phyloP scores from a whole-genome alignment of 257 asterid genomes.

The Scutellaria galericulata region DNA sequence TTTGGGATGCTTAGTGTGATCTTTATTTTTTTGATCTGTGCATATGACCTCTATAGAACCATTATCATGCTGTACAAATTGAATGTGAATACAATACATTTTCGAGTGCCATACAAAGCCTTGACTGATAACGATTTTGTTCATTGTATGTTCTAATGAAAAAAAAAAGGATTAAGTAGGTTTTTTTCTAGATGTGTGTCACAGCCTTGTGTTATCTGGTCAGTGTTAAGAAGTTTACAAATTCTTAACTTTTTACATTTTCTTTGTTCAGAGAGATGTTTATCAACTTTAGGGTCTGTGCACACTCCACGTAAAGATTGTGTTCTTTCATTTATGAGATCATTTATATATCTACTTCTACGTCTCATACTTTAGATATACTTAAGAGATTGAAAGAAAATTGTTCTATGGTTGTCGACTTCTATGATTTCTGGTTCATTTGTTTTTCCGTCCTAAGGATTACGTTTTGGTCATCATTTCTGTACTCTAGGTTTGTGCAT shows the following conservation, averaged over 20 bases:
- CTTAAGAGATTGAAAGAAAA: constrained; percentile 43
- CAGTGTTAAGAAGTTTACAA: neutral
- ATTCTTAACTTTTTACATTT: neutral
- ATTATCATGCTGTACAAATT: constrained; percentile 12
- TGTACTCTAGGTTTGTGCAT: constrained; percentile 43
- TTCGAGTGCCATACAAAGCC: neutral
- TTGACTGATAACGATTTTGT: neutral
- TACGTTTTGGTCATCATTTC: neutral
- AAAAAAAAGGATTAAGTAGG: neutral
- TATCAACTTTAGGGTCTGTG: too few relatives aligned
- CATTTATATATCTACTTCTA: constrained; percentile 30
- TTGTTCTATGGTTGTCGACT: constrained; percentile 33
- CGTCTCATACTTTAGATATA: constrained; percentile 25
- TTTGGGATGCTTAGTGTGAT: neutral
- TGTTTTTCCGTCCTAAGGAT: neutral
- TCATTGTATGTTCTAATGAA: neutral
- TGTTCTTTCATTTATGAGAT: neutral
- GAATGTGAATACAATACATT: constrained; percentile 4
- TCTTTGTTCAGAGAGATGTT: neutral
- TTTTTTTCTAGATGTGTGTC: neutral
- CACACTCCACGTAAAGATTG: too few relatives aligned
- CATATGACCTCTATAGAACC: neutral
- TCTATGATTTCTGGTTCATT: neutral
- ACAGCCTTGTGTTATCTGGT: neutral
- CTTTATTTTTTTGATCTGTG: neutral